Base-by-base conservation (phyloP, 306 rosid species). In the Quercus alba region DNA sequence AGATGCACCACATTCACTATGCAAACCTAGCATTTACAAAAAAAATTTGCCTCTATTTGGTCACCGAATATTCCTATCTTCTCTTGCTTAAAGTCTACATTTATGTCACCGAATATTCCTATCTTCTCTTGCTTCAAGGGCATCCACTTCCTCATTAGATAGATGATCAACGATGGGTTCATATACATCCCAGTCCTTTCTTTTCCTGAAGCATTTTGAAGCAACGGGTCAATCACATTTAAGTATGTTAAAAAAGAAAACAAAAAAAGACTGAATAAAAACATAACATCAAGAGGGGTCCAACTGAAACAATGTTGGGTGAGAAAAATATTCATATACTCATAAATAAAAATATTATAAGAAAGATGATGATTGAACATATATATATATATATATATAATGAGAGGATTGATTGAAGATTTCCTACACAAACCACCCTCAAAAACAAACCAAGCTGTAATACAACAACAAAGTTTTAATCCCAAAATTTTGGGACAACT, bases 131-230 rank as follows among this genome's bases (percentile, higher is more conserved):
- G 99, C 94, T 91, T 91, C 93, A 78, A 95, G 98, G 71, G 94
- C 96, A 87, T 93, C 98, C 6, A 91, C 98, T 83, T 95, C 98
- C 86, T 91, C 98, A 18, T 86, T 95, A 6, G 97, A 95, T 31
- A 95, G 89, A 82, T 91, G 91, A 88, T 93, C 99, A 57, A 95
- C 98, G 76, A 90, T 93, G 69, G 98, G 97, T 81, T 93, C 96
- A 58, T 93, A 93, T 25, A 90, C 87, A 44, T 95, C 96, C 99
- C 98, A 93, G 63, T 95, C 99, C 89, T 95, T 95, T 79, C 98
- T 91, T 91, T 93, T 95, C 94, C 97, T 91, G 94, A 84, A 33
- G 83, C 82, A 89, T 80, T 76, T 81, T 78, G 73, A 57, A 70
- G 80, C 57, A 87, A 75, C 30, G 67, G 17, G 72, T 67, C 62